Conservation (phyloP, 2,329 filamentous ascomycete genomes). For the Aspergillus sp. region DNA sequence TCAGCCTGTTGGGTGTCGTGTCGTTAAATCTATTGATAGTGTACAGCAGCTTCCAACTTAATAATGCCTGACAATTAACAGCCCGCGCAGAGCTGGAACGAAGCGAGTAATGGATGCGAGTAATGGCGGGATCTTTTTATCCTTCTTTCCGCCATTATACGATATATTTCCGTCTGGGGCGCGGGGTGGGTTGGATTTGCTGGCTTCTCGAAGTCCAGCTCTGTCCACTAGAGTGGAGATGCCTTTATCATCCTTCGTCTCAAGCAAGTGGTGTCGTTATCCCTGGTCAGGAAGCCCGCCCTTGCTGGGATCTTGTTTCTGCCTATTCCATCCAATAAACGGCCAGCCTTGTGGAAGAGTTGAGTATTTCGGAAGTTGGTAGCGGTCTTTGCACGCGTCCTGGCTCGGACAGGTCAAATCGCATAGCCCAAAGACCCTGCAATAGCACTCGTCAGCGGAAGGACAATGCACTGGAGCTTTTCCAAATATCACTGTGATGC, state of each 20-base stretch:
- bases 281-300: slow-evolving; percentile 31
- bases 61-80: neutral
- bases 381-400: slow-evolving; percentile 55
- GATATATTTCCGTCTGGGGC: neutral
- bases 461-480: slow-evolving; percentile 62
- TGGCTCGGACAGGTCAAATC: slow-evolving; percentile 42
- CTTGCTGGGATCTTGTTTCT: slow-evolving; percentile 33
- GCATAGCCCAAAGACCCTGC: slow-evolving; percentile 65
- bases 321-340: slow-evolving; percentile 51
- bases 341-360: slow-evolving; percentile 64
- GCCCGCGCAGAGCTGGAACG: neutral
- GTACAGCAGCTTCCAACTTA: neutral
- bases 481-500: slow-evolving; percentile 56
- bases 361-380: slow-evolving; percentile 58
- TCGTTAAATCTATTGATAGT: slow-evolving; percentile 1
- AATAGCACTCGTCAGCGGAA: slow-evolving; percentile 62
- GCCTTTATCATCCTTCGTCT: neutral
- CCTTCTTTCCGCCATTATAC: neutral
- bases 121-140: neutral
- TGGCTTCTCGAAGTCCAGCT: neutral
- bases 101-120: neutral
- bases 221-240: neutral
- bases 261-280: slow-evolving; percentile 5
- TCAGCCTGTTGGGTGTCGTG: neutral
- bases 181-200: neutral